phyloP scores from a whole-genome alignment of 305 asterid genomes.

The Euphrasia arctica region DNA sequence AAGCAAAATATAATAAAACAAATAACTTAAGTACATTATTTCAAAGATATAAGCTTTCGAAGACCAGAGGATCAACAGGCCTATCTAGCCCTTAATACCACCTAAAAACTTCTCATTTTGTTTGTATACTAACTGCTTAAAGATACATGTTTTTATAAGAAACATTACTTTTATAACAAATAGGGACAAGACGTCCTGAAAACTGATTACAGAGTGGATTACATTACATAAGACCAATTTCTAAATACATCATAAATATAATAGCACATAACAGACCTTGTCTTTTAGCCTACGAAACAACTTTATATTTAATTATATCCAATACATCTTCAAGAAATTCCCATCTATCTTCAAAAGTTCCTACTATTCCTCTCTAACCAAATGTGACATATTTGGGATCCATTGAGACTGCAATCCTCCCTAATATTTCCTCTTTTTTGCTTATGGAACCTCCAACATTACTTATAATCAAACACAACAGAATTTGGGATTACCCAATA shows the following conservation, averaged over 20 bases:
- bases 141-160: background rate
- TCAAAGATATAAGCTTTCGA: background rate
- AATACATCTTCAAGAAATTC: background rate
- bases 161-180: background rate
- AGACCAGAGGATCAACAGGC: background rate
- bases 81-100: background rate
- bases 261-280: background rate
- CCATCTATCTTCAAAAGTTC: background rate
- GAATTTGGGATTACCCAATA: no score
- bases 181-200: background rate
- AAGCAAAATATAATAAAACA: background rate
- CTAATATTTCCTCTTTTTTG: background rate
- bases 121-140: background rate
- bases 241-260: no score
- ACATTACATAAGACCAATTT: background rate
- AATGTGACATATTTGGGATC: background rate
- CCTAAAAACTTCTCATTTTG: conserved; percentile 1
- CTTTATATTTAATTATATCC: no score
- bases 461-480: no score
- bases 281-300: background rate
- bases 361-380: background rate
- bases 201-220: background rate
- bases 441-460: no score
- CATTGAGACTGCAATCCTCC: background rate
- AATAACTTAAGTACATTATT: background rate